Evolutionary conservation across 2,329 filamentous ascomycete species (phyloP).

Genomic region (Phoma sp.): DNA sequence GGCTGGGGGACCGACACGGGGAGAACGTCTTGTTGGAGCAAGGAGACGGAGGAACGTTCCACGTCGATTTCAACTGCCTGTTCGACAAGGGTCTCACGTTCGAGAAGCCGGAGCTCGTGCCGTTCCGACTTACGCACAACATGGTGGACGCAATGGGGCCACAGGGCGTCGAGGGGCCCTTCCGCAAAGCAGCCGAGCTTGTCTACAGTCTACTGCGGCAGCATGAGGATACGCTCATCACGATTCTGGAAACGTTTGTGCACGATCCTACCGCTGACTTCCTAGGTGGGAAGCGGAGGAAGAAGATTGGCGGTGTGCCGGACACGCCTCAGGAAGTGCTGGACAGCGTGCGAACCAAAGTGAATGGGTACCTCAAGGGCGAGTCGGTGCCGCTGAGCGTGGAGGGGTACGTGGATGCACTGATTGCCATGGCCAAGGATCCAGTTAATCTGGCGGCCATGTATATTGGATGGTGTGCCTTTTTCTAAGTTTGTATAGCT

Average conservation of each 20-base stretch:
- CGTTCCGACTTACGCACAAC: slow-evolving; percentile 96
- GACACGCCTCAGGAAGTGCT: slow-evolving; percentile 80
- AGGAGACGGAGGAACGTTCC: slow-evolving; percentile 89
- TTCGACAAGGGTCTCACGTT: slow-evolving; percentile 98
- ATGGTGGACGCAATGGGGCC: slow-evolving; percentile 98
- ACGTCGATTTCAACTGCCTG: slow-evolving; percentile 99
- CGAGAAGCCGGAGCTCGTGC: slow-evolving; percentile 90
- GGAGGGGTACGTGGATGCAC: slow-evolving; percentile 94
- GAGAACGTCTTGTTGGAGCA: slow-evolving; percentile 97
- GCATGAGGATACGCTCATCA: slow-evolving; percentile 96
- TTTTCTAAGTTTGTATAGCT: slow-evolving; percentile 56
- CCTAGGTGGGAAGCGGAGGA: slow-evolving; percentile 71
- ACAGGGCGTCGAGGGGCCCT: slow-evolving; percentile 90
- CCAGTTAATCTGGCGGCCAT: slow-evolving; percentile 82
- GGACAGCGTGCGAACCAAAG: slow-evolving; percentile 85
- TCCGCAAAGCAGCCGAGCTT: slow-evolving; percentile 87
- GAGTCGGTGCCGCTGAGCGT: slow-evolving; percentile 94
- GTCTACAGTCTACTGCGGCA: slow-evolving; percentile 83
- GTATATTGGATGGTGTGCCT: slow-evolving; percentile 95
- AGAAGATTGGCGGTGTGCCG: slow-evolving; percentile 62
- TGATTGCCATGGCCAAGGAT: slow-evolving; percentile 86
- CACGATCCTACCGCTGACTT: slow-evolving; percentile 97
- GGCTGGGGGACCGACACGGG: slow-evolving; percentile 90
- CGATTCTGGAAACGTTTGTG: slow-evolving; percentile 94
- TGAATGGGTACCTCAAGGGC: slow-evolving; percentile 80